These are phyloP conservation scores for Thalassiosira mediterranea DNA, from an alignment of 352 stramenopile species.

Conservation along the genomic window DNA sequence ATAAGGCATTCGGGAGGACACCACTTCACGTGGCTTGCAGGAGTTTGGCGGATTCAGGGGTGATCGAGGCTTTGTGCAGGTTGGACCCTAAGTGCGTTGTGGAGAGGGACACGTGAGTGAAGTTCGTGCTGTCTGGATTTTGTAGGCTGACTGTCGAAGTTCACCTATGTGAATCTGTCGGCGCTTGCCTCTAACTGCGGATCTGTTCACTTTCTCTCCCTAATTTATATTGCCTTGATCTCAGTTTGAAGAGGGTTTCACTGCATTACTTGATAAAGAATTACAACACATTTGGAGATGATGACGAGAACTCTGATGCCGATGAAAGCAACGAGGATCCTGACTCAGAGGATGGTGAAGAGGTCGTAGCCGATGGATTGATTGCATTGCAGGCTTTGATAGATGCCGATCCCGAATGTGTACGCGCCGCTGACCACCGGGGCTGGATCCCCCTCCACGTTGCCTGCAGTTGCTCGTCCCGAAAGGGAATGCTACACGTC, in stretches of 20 bases:
- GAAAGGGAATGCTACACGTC: conserved; percentile 31
- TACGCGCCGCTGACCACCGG: conserved; percentile 38
- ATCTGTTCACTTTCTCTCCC: too few relatives aligned
- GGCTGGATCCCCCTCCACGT: conserved; percentile 51
- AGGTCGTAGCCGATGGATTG: conserved; percentile 24
- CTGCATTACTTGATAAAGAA: conserved; percentile 55
- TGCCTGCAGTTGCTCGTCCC: conserved; percentile 38
- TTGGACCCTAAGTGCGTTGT: conserved; percentile 39
- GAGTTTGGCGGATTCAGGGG: conserved; percentile 36
- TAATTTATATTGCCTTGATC: too few relatives aligned
- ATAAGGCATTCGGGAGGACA: conserved; percentile 40
- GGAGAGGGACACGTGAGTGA: conserved; percentile 30
- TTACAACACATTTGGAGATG: conserved; percentile 29
- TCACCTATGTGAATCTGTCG: not conserved
- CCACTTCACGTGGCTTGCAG: conserved; percentile 44
- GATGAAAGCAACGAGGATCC: not conserved
- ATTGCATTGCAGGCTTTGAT: conserved; percentile 26
- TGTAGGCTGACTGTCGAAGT: not conserved
- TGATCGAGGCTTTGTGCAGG: conserved; percentile 37
- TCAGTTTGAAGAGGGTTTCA: conserved; percentile 32
- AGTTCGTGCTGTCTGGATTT: not conserved
- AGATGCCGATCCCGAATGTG: conserved; percentile 29
- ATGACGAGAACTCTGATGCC: conserved; percentile 14
- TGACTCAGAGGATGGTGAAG: not conserved
- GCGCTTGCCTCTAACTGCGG: too few relatives aligned